Percentiles rank a stretch among this genome's conserved stretches.
Conservation (phyloP, 139 green algal species). For the Haematococcus lacustris region DNA sequence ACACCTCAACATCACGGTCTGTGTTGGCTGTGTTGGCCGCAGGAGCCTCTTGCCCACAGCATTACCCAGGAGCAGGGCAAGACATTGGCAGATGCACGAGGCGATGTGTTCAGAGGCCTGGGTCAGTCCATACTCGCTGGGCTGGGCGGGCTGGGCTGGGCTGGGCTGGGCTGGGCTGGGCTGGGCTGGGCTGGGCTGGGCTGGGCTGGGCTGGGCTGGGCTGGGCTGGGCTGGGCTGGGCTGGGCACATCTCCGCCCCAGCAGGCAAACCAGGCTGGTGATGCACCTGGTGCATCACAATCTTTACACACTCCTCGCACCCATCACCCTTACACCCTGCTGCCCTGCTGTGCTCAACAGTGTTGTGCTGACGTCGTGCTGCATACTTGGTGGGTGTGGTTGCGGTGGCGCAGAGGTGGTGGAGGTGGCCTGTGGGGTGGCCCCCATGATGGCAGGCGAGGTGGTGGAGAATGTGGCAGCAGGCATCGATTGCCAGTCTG, state of each 20-base stretch:
- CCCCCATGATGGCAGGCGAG: conserved; percentile 70
- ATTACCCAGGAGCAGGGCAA: conserved; percentile 94
- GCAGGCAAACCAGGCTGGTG: no score
- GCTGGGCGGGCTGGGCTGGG: no score
- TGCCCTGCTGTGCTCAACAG: no score
- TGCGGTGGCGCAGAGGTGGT: conserved; percentile 77
- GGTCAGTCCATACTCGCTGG: conserved; percentile 34
- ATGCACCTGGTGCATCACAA: no score
- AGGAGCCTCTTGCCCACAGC: conserved; percentile 77
- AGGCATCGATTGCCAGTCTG: conserved; percentile 91
- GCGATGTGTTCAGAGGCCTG: conserved; percentile 91
- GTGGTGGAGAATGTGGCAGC: conserved; percentile 77
- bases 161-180: background rate
- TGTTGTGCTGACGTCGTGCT: no score
- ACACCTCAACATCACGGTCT: background rate
- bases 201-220: no score
- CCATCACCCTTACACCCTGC: no score
- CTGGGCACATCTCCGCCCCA: no score
- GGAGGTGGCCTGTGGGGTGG: conserved; percentile 78
- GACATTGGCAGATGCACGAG: conserved; percentile 83
- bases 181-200: background rate
- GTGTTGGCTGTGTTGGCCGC: background rate
- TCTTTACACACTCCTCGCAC: no score
- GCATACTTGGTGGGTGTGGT: no score
- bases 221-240: background rate